Evolutionary conservation across 192 early-diverging fungal genomes (phyloP), one percentile per base, ranked within the genome.

Genomic region (Lobulomyces angularis): DNA sequence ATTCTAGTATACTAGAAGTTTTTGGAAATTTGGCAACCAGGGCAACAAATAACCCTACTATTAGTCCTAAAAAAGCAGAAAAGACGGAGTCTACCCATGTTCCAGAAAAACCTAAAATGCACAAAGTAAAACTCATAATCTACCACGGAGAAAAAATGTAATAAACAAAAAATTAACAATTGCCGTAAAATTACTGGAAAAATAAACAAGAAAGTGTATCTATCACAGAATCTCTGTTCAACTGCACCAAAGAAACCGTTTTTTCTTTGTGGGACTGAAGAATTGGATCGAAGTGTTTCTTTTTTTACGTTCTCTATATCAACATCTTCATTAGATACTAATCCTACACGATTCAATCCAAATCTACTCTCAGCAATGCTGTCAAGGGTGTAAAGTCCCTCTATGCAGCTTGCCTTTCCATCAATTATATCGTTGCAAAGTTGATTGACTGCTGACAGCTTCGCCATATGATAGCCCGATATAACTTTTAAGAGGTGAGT

Each of bases 391-490:
- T 50, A 43, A 12, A 53, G 40, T 5, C 56, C 62, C 11, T 56
- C 55, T 14, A 62, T 46, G 8, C 58, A 52, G 22, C 48, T 36
- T 9, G 56, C 37, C 9, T 43, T 17, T 3, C 57, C 53, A 11
- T 59, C 20, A 8, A 47, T 28, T 4, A 70, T 35, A 14, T 53
- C 45, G 8, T 43, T 21, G 27, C 67, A 69, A 4, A 71, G 49
- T 9, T 51, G 45, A 35, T 71, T 71, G 30, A 71, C 58, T 32
- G 41, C 49, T 3, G 58, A 38, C 5, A 71, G 50, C 37, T 71
- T 71, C 23, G 35, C 41, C n/a, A n/a, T n/a, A 37, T 69, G 45
- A 40, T 53, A 62, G 18, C 55, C 56, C 36, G 58, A 56, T 8
- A 45, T 27, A 7, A 35, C 31, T 26, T 62, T 62, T 21, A 71